Percentiles rank a stretch among this genome's conserved stretches.
Evolutionary conservation across 768 basidiomycete genomes (phyloP).

Genomic region (Boletellus ananiceps): DNA sequence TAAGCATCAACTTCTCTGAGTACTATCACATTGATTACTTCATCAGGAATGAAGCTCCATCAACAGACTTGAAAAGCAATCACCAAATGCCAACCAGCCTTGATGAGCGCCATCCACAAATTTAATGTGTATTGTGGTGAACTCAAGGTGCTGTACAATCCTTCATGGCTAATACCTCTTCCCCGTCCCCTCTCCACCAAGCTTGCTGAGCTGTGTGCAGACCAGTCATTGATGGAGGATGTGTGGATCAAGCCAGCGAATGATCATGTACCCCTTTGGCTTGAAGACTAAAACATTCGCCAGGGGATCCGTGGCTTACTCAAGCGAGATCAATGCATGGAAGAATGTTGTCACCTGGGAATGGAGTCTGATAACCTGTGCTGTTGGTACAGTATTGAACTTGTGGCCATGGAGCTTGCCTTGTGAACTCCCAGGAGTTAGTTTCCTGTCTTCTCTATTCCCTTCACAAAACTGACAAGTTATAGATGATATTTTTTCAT

Average conservation of each 20-base stretch:
- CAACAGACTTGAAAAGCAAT: not conserved
- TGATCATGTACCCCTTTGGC: not conserved
- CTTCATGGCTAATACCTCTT: conserved; percentile 28
- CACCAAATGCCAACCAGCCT: not conserved
- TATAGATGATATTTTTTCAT: conserved; percentile 1
- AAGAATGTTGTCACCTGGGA: not conserved
- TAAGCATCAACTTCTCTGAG: not conserved
- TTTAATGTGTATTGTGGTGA: conserved; percentile 28
- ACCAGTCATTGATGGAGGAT: conserved; percentile 33
- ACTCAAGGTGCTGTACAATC: conserved; percentile 16
- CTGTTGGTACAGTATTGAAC: conserved; percentile 31
- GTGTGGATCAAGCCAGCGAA: conserved; percentile 11
- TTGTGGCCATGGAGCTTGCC: conserved; percentile 21
- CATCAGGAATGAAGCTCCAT: conserved; percentile 4
- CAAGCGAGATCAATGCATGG: not conserved
- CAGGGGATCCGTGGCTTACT: not conserved
- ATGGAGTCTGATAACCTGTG: conserved; percentile 29
- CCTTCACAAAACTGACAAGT: not conserved
- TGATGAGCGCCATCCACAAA: conserved; percentile 13
- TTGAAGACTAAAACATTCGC: not conserved
- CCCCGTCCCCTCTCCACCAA: conserved; percentile 31
- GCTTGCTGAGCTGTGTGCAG: conserved; percentile 13
- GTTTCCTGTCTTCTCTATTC: not conserved
- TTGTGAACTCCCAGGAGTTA: conserved; percentile 8
- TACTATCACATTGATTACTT: not conserved